Percentiles rank a stretch among this genome's conserved stretches.
Evolutionary conservation across 164 flowering plant genomes (phyloP).

Genomic region (Stephania yunnanensis): DNA sequence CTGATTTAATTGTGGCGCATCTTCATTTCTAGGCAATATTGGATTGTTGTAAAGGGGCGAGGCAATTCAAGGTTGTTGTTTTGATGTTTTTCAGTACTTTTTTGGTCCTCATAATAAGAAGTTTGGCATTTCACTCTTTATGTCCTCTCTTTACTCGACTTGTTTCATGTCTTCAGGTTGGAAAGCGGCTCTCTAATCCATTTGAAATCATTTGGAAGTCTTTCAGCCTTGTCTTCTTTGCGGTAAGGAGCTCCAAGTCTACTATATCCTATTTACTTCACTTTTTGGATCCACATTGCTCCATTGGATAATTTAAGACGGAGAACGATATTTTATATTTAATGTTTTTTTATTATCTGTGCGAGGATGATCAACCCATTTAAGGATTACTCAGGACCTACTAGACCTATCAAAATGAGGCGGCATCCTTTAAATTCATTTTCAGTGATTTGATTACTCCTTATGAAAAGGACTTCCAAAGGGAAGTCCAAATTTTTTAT

Average conservation of each 20-base stretch:
- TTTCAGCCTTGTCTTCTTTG: conserved; percentile 91
- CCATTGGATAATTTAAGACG: neutral
- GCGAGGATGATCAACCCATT: neutral
- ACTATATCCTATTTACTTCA: neutral
- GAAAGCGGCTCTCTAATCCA: conserved; percentile 70
- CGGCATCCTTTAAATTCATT: neutral
- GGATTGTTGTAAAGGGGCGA: too few species aligned
- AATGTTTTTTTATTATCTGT: neutral
- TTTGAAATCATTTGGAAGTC: conserved; percentile 92
- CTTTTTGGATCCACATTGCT: neutral
- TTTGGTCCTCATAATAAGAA: neutral
- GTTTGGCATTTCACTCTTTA: too few species aligned
- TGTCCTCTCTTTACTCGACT: neutral
- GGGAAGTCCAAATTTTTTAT: neutral
- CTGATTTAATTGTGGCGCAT: too few species aligned
- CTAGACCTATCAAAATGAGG: neutral
- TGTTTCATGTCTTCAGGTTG: conserved; percentile 38
- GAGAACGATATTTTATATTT: neutral
- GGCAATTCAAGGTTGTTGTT: too few species aligned
- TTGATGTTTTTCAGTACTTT: neutral
- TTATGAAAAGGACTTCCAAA: neutral
- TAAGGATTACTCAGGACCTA: neutral
- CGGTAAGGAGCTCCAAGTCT: conserved; percentile 46
- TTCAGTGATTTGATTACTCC: neutral
- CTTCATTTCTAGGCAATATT: too few species aligned